These are phyloP conservation scores for Ambispora gerdemannii DNA, from an alignment of 192 early-diverging fungal genomes.

Conservation along the genomic window DNA sequence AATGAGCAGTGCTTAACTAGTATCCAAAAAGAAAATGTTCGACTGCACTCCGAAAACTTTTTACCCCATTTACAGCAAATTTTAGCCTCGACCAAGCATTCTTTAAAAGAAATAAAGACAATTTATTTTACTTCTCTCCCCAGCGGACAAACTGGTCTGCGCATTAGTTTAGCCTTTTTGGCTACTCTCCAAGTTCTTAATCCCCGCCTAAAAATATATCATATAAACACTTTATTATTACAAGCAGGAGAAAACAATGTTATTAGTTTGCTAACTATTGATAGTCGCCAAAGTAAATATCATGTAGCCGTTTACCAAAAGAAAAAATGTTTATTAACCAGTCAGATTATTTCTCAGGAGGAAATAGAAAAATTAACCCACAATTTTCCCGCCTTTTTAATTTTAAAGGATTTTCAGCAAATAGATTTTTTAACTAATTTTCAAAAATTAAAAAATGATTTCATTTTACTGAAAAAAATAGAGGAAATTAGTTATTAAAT, in stretches of 20 bases:
- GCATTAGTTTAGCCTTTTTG: not conserved
- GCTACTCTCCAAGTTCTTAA: constrained; percentile 4
- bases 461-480: not conserved
- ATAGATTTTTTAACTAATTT: constrained; percentile 13
- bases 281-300: constrained; percentile 9
- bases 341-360: not conserved
- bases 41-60: constrained; percentile 6
- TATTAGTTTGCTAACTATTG: constrained; percentile 17
- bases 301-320: constrained; percentile 9
- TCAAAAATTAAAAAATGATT: constrained; percentile 5
- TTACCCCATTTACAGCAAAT: constrained; percentile 8
- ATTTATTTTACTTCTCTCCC: constrained; percentile 9
- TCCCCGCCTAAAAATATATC: constrained; percentile 3
- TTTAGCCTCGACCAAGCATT: not conserved
- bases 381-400: not conserved
- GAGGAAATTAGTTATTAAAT: constrained; percentile 13
- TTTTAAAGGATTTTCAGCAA: not conserved
- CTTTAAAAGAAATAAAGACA: not conserved
- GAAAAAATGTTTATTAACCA: constrained; percentile 4
- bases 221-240: constrained; percentile 18
- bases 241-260: not conserved
- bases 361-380: not conserved
- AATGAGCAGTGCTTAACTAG: not conserved
- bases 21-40: constrained; percentile 14
- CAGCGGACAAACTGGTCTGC: constrained; percentile 3